Conservation (phyloP, 768 basidiomycete genomes). For the Tricholoma terreum region DNA sequence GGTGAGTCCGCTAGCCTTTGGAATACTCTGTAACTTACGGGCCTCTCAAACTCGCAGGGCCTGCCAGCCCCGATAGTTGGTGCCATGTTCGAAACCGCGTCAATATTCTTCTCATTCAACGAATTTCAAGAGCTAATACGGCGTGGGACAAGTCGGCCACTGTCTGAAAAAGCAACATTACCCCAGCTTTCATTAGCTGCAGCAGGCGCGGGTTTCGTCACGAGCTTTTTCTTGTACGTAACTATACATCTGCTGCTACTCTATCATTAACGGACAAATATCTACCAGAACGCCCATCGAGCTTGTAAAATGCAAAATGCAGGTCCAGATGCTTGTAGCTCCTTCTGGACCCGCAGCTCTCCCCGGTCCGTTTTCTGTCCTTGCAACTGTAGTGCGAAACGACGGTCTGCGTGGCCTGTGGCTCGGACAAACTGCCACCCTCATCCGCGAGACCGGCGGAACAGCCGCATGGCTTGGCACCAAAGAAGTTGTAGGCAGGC, state of each 20-base stretch:
- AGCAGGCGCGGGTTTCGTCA: constrained; percentile 80
- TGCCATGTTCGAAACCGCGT: constrained; percentile 90
- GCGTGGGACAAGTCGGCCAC: constrained; percentile 28
- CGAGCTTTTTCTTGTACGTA: constrained; percentile 84
- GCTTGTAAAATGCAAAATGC: constrained; percentile 97
- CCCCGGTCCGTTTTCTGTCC: constrained; percentile 73
- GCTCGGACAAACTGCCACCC: constrained; percentile 92
- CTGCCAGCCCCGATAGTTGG: constrained; percentile 88
- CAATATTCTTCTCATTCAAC: constrained; percentile 83
- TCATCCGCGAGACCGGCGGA: constrained; percentile 92
- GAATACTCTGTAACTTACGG: constrained; percentile 2
- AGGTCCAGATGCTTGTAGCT: constrained; percentile 77
- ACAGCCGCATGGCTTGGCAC: constrained; percentile 87
- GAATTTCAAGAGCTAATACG: constrained; percentile 67
- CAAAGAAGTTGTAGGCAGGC: constrained; percentile 72
- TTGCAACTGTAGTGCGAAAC: constrained; percentile 57
- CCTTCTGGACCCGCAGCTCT: constrained; percentile 30
- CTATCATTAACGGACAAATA: constrained; percentile 2
- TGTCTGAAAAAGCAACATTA: constrained; percentile 41
- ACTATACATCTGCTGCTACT: background rate
- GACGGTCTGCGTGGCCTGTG: constrained; percentile 86
- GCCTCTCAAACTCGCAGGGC: constrained; percentile 50
- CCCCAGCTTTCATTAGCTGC: constrained; percentile 76
- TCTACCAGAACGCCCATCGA: constrained; percentile 80
- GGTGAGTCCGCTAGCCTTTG: constrained; percentile 42